phyloP scores from a whole-genome alignment of 257 asterid genomes.

The Ocimum tenuiflorum region DNA sequence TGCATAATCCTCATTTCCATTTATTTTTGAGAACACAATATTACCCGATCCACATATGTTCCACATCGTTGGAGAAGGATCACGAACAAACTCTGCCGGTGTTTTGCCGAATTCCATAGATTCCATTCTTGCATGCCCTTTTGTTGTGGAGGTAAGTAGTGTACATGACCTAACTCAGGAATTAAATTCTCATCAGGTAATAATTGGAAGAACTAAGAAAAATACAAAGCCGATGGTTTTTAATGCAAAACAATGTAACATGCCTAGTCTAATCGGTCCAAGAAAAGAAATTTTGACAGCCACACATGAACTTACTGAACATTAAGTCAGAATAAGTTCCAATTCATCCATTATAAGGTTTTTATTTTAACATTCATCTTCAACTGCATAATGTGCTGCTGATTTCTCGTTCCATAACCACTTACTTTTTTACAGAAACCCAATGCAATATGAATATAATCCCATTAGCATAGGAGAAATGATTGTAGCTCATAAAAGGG shows the following conservation, averaged over 20 bases:
- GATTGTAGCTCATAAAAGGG: neutral
- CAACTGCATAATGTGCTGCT: too few species aligned
- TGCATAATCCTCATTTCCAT: conserved; percentile 57
- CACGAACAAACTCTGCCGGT: conserved; percentile 27
- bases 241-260: neutral
- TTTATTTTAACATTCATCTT: neutral
- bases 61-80: conserved; percentile 48
- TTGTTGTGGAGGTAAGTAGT: conserved; percentile 59
- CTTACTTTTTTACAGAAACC: neutral
- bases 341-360: neutral
- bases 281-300: neutral
- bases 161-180: conserved; percentile 48
- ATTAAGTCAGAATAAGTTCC: neutral
- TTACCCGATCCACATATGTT: conserved; percentile 61
- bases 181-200: neutral
- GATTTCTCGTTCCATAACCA: neutral
- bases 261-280: neutral
- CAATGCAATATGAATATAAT: neutral
- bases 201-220: neutral
- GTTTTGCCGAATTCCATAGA: conserved; percentile 37
- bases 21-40: conserved; percentile 58
- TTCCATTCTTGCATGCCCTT: conserved; percentile 54
- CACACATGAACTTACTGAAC: neutral
- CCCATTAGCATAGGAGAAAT: neutral
- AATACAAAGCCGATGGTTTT: neutral